Conservation (phyloP, 2,329 filamentous ascomycete genomes). For the Pezicula neosporulosa region DNA sequence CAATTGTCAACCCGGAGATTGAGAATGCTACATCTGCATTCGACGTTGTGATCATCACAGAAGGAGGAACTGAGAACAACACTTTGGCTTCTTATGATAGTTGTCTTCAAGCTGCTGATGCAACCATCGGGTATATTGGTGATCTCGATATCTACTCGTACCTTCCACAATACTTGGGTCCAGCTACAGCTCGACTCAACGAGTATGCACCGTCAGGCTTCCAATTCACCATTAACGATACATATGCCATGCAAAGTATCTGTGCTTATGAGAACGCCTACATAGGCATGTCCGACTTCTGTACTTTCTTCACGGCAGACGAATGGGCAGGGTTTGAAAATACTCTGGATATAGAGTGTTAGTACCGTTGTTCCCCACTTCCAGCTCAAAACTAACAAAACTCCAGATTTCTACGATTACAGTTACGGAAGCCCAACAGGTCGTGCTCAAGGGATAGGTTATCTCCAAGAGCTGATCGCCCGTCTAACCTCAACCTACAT, state of each 20-base stretch:
- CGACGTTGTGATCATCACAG: slow-evolving; percentile 46
- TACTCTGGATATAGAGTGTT: slow-evolving; percentile 49
- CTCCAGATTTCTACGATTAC: slow-evolving; percentile 59
- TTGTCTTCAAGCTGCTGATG: slow-evolving; percentile 37
- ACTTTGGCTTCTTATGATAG: slow-evolving; percentile 49
- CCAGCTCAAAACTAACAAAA: background rate
- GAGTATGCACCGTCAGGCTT: slow-evolving; percentile 43
- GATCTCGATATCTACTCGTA: slow-evolving; percentile 40
- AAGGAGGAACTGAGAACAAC: slow-evolving; percentile 47
- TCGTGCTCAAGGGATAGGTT: slow-evolving; percentile 81
- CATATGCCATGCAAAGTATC: slow-evolving; percentile 47
- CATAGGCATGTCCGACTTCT: slow-evolving; percentile 48
- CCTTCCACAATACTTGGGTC: slow-evolving; percentile 39
- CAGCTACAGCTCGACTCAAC: slow-evolving; percentile 42
- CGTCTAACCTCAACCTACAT: slow-evolving; percentile 68
- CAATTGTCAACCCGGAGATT: slow-evolving; percentile 33
- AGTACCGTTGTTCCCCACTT: slow-evolving; percentile 22
- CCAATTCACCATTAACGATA: slow-evolving; percentile 44
- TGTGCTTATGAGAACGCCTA: slow-evolving; percentile 52
- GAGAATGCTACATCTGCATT: slow-evolving; percentile 37
- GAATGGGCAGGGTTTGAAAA: slow-evolving; percentile 54
- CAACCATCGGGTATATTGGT: slow-evolving; percentile 26
- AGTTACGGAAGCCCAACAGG: slow-evolving; percentile 77
- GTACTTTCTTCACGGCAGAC: slow-evolving; percentile 47
- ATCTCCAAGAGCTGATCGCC: slow-evolving; percentile 79